A percentile compares a stretch with the other conserved stretches of the same genome.
Evolutionary conservation across 345 rosid genomes (phyloP).

Genomic region (Aurinia saxatilis): DNA sequence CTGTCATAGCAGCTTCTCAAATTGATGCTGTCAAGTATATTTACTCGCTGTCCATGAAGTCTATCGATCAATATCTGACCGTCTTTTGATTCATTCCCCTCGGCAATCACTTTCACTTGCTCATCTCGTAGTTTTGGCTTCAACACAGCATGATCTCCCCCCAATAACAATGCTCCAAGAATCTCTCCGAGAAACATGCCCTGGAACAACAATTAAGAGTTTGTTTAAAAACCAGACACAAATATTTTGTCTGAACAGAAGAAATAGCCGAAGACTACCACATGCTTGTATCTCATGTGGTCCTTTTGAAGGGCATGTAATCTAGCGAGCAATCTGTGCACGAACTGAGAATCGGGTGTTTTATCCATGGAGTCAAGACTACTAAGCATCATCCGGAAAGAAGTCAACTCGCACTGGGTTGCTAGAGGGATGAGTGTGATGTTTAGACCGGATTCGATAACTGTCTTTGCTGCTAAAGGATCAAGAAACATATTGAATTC

Average conservation of each 20-base stretch:
- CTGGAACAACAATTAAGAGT: conserved; percentile 30
- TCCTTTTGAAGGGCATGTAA: conserved; percentile 39
- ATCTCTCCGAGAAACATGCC: conserved; percentile 77
- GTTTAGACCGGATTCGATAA: conserved; percentile 49
- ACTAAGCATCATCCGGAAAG: conserved; percentile 33
- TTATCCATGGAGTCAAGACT: conserved; percentile 19
- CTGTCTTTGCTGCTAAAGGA: conserved; percentile 72
- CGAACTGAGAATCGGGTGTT: conserved; percentile 58
- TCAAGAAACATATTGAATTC: conserved; percentile 91
- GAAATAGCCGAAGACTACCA: no score
- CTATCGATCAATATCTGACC: conserved; percentile 43
- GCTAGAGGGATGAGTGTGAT: conserved; percentile 70
- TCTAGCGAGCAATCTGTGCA: conserved; percentile 40
- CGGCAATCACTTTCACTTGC: conserved; percentile 42
- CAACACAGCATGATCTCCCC: conserved; percentile 31
- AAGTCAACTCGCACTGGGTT: conserved; percentile 42
- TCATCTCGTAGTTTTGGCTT: conserved; percentile 32
- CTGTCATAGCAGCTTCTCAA: conserved; percentile 30
- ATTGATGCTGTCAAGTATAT: conserved; percentile 42
- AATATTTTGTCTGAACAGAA: no score
- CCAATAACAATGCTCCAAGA: conserved; percentile 60
- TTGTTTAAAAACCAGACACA: conserved; percentile 7
- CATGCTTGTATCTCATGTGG: conserved; percentile 53
- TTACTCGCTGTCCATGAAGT: conserved; percentile 35
- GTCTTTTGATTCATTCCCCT: conserved; percentile 49